A percentile compares a stretch with the other conserved stretches of the same genome.
Evolutionary conservation across 2,329 filamentous ascomycete genomes (phyloP).

Genomic region (Neonectria faginata): DNA sequence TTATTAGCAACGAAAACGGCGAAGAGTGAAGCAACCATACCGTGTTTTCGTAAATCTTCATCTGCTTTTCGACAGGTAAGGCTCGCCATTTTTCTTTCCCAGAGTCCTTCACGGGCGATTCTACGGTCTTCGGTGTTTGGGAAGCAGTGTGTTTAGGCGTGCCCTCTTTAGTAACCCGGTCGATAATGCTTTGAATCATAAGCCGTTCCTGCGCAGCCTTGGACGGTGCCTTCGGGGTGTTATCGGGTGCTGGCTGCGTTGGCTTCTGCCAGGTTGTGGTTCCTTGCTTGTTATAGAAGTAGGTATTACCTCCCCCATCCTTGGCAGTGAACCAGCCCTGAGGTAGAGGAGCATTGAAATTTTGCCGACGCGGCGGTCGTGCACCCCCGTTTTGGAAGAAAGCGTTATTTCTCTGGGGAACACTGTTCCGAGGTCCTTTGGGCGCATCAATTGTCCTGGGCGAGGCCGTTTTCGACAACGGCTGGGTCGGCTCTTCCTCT

Average conservation of each 20-base stretch:
- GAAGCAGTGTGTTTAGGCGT: slow-evolving; percentile 65
- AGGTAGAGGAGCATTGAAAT: slow-evolving; percentile 71
- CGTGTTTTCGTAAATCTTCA: slow-evolving; percentile 94
- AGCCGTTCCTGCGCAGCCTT: slow-evolving; percentile 74
- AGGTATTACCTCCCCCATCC: slow-evolving; percentile 76
- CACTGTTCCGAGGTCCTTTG: slow-evolving; percentile 71
- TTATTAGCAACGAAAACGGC: slow-evolving; percentile 26
- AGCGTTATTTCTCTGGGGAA: slow-evolving; percentile 63
- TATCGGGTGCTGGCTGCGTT: slow-evolving; percentile 74
- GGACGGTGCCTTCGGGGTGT: slow-evolving; percentile 72
- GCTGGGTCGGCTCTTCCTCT: slow-evolving; percentile 54
- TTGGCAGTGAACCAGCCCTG: slow-evolving; percentile 87
- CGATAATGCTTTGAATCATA: slow-evolving; percentile 84
- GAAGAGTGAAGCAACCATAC: slow-evolving; percentile 63
- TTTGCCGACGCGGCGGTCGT: slow-evolving; percentile 64
- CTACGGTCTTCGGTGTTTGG: slow-evolving; percentile 73
- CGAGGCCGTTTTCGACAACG: slow-evolving; percentile 55
- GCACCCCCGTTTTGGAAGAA: slow-evolving; percentile 61
- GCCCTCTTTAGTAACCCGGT: slow-evolving; percentile 80
- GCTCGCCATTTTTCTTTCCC: slow-evolving; percentile 79
- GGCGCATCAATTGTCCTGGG: slow-evolving; percentile 64
- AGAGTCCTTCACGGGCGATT: slow-evolving; percentile 66
- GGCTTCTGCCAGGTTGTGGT: slow-evolving; percentile 86
- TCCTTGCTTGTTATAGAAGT: slow-evolving; percentile 87
- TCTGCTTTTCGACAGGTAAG: slow-evolving; percentile 83